Evolutionary conservation across 2,329 filamentous ascomycete species (phyloP).

Genomic region (Whalleya microplaca): DNA sequence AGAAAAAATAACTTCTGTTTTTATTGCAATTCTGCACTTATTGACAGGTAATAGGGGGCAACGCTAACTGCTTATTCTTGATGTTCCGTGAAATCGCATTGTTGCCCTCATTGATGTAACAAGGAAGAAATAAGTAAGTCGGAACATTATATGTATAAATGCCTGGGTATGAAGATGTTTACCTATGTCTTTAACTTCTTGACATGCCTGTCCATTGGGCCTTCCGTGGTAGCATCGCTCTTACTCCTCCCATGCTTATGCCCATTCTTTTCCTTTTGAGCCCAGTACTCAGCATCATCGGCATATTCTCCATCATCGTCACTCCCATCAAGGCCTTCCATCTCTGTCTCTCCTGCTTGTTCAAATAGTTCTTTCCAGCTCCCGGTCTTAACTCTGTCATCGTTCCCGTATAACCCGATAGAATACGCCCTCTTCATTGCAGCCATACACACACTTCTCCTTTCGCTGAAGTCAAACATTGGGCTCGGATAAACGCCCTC

Average conservation of each 20-base stretch:
- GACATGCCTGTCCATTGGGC: constrained; percentile 39
- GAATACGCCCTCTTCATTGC: constrained; percentile 73
- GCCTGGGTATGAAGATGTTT: too few species aligned
- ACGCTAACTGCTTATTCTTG: not conserved
- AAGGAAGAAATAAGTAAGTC: too few species aligned
- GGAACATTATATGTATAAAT: too few species aligned
- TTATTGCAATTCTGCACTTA: too few species aligned
- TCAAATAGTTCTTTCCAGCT: constrained; percentile 55
- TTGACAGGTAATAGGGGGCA: too few species aligned
- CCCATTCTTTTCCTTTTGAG: constrained; percentile 5
- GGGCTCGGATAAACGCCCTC: constrained; percentile 69
- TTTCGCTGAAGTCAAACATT: constrained; percentile 74
- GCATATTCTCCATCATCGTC: constrained; percentile 39
- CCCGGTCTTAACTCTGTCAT: constrained; percentile 64
- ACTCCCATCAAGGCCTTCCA: constrained; percentile 43
- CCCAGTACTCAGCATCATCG: constrained; percentile 27
- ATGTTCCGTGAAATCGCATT: not conserved
- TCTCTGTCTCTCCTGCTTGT: constrained; percentile 42
- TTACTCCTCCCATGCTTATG: constrained; percentile 26
- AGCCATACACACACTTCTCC: constrained; percentile 64
- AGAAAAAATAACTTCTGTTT: too few species aligned
- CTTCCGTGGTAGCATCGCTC: constrained; percentile 25
- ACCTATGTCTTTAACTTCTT: constrained; percentile 34
- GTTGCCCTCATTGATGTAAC: too few species aligned
- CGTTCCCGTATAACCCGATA: constrained; percentile 66